Percentiles rank a stretch among this genome's conserved stretches.
Conservation (phyloP, 345 rosid genomes). For the Pugionium cornutum region DNA sequence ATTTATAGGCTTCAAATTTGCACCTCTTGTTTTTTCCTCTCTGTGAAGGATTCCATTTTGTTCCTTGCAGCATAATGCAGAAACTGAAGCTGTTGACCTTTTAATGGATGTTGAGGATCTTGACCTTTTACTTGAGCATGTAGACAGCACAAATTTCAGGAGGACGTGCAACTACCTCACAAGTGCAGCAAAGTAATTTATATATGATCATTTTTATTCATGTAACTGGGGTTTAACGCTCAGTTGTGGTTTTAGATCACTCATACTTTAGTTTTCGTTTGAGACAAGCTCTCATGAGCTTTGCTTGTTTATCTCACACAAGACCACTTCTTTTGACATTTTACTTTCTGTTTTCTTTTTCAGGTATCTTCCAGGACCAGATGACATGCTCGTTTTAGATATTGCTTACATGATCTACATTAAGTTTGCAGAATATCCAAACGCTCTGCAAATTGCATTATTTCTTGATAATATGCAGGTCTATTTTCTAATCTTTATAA, state of each 20-base stretch:
- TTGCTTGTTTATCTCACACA: constrained; percentile 1
- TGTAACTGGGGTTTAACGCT: constrained; percentile 2
- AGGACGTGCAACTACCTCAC: constrained; percentile 91
- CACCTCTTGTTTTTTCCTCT: constrained; percentile 5
- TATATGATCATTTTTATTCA: constrained; percentile 2
- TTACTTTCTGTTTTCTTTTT: constrained; percentile 20
- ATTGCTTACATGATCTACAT: constrained; percentile 77
- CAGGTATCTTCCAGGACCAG: constrained; percentile 94
- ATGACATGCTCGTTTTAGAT: constrained; percentile 74
- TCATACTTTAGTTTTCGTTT: background rate
- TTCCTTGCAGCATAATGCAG: constrained; percentile 83
- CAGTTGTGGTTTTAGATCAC: constrained; percentile 16
- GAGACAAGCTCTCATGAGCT: constrained; percentile 11
- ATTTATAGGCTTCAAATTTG: constrained; percentile 17
- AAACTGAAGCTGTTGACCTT: constrained; percentile 98
- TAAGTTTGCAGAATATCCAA: constrained; percentile 68
- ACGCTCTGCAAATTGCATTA: constrained; percentile 83
- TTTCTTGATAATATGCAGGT: constrained; percentile 87
- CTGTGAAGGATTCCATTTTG: constrained; percentile 27
- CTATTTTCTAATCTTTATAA: constrained; percentile 24
- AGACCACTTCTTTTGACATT: constrained; percentile 1
- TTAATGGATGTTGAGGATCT: constrained; percentile 99
- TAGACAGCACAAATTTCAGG: constrained; percentile 78
- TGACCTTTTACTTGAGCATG: constrained; percentile 74
- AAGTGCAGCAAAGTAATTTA: constrained; percentile 74